phyloP scores from a whole-genome alignment of 441 rosid genomes.

The Daphne laureola region DNA sequence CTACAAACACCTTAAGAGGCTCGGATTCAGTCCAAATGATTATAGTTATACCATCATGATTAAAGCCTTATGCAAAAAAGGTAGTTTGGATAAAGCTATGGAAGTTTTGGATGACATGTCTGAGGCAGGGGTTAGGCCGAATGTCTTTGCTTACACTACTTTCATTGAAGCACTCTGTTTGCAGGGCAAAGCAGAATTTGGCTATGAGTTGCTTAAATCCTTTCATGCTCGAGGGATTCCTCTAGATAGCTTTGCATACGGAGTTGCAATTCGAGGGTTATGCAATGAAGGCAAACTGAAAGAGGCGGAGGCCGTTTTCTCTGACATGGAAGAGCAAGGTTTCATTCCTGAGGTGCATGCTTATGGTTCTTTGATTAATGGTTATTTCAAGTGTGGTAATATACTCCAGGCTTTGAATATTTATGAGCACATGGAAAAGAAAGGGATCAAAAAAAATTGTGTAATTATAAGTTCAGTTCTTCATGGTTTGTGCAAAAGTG shows the following conservation, averaged over 20 bases:
- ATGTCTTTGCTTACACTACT: constrained; percentile 38
- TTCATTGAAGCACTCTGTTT: constrained; percentile 62
- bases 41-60: constrained; percentile 50
- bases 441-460: constrained; percentile 50
- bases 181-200: constrained; percentile 30
- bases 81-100: constrained; percentile 37
- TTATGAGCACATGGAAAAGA: constrained; percentile 35
- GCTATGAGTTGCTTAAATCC: constrained; percentile 26
- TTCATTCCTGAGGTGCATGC: constrained; percentile 35
- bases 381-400: constrained; percentile 38
- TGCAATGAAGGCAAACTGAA: constrained; percentile 49
- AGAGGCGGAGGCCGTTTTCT: constrained; percentile 42
- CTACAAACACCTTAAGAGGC: constrained; percentile 36
- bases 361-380: constrained; percentile 37
- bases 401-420: constrained; percentile 35
- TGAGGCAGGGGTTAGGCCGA: constrained; percentile 30
- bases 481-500: constrained; percentile 40
- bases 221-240: constrained; percentile 23
- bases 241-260: constrained; percentile 29
- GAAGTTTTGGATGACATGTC: constrained; percentile 40
- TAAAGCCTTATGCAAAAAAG: constrained; percentile 52
- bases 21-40: constrained; percentile 42
- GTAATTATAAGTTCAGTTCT: constrained; percentile 45
- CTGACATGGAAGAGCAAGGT: constrained; percentile 41
- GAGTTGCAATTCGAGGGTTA: constrained; percentile 44